Evolutionary conservation across 2,329 filamentous ascomycete genomes (phyloP).

Genomic region (Beauveria asiatica): DNA sequence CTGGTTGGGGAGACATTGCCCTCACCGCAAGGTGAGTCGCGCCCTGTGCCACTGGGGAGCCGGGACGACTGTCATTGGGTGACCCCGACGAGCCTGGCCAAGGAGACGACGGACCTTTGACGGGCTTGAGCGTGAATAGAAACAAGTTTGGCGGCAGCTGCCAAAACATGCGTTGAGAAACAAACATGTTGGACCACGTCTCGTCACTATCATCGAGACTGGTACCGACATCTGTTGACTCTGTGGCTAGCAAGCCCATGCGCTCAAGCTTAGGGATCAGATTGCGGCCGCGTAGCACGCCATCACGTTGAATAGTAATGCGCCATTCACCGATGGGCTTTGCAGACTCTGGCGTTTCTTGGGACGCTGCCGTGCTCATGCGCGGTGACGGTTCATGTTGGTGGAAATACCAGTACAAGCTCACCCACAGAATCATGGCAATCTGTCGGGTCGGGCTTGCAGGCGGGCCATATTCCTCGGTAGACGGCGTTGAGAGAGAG

Average conservation of each 20-base stretch:
- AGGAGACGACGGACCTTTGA: conserved; percentile 25
- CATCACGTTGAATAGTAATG: conserved; percentile 75
- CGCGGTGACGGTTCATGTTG: conserved; percentile 63
- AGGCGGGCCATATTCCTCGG: conserved; percentile 68
- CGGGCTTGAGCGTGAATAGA: conserved; percentile 71
- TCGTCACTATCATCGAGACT: conserved; percentile 52
- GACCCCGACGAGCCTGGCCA: conserved; percentile 46
- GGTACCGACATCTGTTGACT: conserved; percentile 66
- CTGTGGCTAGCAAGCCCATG: conserved; percentile 75
- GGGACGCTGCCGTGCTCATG: conserved; percentile 54
- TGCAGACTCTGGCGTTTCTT: conserved; percentile 57
- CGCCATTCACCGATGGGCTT: conserved; percentile 80
- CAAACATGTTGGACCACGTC: conserved; percentile 71
- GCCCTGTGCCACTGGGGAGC: conserved; percentile 37
- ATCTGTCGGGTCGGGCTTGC: conserved; percentile 80
- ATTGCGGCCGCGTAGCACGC: conserved; percentile 77
- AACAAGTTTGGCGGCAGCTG: conserved; percentile 82
- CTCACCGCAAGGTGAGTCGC: conserved; percentile 15
- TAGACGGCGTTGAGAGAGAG: conserved; percentile 77
- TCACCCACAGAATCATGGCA: conserved; percentile 94
- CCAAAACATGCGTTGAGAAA: conserved; percentile 78
- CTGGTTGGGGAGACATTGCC: conserved; percentile 11
- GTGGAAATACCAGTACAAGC: conserved; percentile 96
- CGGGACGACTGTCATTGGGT: conserved; percentile 43
- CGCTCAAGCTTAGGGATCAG: conserved; percentile 84